These are phyloP conservation scores for Trichosporon asahii DNA, from an alignment of 1,284 basidiomycete species.

Conservation along the genomic window DNA sequence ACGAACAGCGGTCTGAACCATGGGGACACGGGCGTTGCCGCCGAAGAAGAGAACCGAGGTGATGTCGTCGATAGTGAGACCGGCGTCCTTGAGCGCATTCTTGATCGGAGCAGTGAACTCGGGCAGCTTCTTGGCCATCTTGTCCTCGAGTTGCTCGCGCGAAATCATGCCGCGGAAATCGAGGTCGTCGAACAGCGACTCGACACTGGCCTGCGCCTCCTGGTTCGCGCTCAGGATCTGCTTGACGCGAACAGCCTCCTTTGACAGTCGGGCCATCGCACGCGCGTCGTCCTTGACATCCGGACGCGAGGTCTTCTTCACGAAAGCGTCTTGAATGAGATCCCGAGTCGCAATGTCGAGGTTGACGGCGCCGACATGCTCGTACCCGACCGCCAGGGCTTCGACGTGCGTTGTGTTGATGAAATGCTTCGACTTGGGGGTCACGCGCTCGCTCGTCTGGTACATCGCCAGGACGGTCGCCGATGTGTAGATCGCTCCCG, in stretches of 20 bases:
- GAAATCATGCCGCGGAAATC: conserved; percentile 80
- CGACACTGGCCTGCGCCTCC: conserved; percentile 70
- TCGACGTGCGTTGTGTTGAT: conserved; percentile 68
- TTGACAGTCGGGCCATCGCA: conserved; percentile 89
- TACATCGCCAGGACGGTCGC: conserved; percentile 82
- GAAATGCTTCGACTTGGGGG: conserved; percentile 52
- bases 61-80: conserved; percentile 64
- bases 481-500: conserved; percentile 80
- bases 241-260: conserved; percentile 89
- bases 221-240: conserved; percentile 88
- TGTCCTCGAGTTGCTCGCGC: conserved; percentile 71
- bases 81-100: conserved; percentile 69
- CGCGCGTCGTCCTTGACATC: conserved; percentile 60
- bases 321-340: conserved; percentile 72
- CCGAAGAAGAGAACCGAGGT: conserved; percentile 88
- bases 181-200: conserved; percentile 83
- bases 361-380: conserved; percentile 73
- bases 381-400: conserved; percentile 74
- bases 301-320: conserved; percentile 54
- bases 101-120: conserved; percentile 70
- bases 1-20: conserved; percentile 80
- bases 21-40: conserved; percentile 82
- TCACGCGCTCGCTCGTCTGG: conserved; percentile 53
- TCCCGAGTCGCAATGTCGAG: conserved; percentile 81
- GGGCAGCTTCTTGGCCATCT: conserved; percentile 54